Evolutionary conservation across 495 filamentous ascomycete species (phyloP).

Genomic region (Penicillium steckii): DNA sequence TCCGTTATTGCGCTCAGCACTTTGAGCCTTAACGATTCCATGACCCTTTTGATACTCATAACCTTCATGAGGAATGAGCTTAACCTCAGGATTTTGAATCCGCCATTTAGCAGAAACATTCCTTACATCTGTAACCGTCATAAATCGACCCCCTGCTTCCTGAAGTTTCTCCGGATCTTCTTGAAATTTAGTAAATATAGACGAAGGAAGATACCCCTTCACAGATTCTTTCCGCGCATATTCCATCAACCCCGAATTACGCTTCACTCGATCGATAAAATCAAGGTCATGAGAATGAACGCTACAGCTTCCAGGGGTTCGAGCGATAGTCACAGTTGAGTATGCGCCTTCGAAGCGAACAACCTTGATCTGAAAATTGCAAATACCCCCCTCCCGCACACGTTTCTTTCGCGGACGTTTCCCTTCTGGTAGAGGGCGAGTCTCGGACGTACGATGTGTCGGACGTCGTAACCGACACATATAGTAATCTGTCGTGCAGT

Average conservation of each 20-base stretch:
- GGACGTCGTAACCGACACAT: conserved; percentile 50
- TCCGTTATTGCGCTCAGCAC: conserved; percentile 13
- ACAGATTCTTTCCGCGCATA: conserved; percentile 46
- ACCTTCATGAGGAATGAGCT: conserved; percentile 47
- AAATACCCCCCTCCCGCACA: conserved; percentile 49
- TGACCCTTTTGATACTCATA: conserved; percentile 53
- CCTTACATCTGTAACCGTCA: conserved; percentile 51
- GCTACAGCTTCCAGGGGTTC: conserved; percentile 41
- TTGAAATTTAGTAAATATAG: conserved; percentile 50
- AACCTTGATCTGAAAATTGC: conserved; percentile 53
- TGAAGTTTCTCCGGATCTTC: conserved; percentile 45
- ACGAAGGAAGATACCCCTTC: conserved; percentile 54
- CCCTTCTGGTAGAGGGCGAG: conserved; percentile 50
- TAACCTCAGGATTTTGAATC: conserved; percentile 47
- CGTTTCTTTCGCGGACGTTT: conserved; percentile 50
- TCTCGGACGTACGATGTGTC: conserved; percentile 41
- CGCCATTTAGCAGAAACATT: conserved; percentile 54
- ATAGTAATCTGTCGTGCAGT: conserved; percentile 52
- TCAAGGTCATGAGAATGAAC: conserved; percentile 51
- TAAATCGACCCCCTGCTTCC: conserved; percentile 50
- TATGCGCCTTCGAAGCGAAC: conserved; percentile 48
- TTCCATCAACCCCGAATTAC: conserved; percentile 54
- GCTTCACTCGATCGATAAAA: conserved; percentile 51
- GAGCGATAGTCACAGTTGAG: conserved; percentile 41
- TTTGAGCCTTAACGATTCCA: conserved; percentile 42